Evolutionary conservation across 1,139 yeast genomes (phyloP).

Genomic region (Pichia inconspicua): DNA sequence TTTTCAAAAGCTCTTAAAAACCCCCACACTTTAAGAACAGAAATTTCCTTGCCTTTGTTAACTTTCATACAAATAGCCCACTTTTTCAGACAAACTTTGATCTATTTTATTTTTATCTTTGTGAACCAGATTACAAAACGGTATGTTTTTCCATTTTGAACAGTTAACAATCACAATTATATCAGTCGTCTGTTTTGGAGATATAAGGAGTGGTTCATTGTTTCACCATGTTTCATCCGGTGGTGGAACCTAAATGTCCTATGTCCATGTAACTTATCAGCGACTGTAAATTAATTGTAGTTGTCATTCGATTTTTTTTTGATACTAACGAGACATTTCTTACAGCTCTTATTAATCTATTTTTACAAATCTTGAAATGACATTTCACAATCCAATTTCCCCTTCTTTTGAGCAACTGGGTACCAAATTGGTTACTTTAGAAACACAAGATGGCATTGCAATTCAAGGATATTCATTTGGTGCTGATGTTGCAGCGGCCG

Average conservation of each 20-base stretch:
- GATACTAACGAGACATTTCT: neutral
- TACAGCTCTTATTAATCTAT: neutral
- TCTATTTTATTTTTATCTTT: neutral
- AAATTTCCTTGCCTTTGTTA: conserved; percentile 2
- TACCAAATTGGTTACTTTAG: conserved; percentile 62
- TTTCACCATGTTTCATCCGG: neutral
- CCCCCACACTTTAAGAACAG: conserved; percentile 10
- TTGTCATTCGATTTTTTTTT: neutral
- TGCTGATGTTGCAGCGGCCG: conserved; percentile 82
- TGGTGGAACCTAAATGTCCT: neutral
- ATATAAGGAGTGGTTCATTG: neutral
- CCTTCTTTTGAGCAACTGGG: conserved; percentile 18
- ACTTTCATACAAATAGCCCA: neutral
- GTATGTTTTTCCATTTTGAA: conserved; percentile 6
- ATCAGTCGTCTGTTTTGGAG: conserved; percentile 9
- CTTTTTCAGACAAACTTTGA: neutral
- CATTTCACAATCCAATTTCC: conserved; percentile 18
- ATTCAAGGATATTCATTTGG: conserved; percentile 98
- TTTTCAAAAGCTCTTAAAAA: neutral
- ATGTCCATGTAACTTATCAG: neutral
- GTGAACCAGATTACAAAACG: neutral
- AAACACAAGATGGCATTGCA: conserved; percentile 82
- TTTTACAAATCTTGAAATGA: conserved; percentile 6
- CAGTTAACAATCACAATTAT: conserved; percentile 4
- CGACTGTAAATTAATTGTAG: neutral